These are phyloP conservation scores for Pelagophyceae sp. DNA, from an alignment of 352 stramenopile species.

Conservation along the genomic window DNA sequence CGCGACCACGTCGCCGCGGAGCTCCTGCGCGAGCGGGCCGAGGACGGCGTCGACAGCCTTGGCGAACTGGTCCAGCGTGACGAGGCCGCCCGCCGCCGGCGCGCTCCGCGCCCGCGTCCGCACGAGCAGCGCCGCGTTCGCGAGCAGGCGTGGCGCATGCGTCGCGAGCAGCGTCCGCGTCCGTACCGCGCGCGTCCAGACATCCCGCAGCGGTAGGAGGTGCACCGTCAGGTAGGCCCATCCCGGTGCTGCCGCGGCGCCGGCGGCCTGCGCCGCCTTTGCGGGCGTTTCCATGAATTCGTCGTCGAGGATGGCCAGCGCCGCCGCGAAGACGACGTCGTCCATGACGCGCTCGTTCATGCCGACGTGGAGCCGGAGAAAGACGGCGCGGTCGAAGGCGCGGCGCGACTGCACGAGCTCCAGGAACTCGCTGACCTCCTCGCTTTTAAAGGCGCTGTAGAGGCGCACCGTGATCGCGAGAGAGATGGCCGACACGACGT, in stretches of 20 bases:
- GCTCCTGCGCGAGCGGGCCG: too few species aligned
- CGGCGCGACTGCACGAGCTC: background rate
- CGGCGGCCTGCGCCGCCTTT: too few species aligned
- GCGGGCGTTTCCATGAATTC: background rate
- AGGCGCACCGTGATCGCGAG: background rate
- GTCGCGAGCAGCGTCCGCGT: too few species aligned
- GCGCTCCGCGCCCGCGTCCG: too few species aligned
- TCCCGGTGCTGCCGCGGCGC: too few species aligned
- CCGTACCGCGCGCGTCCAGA: too few species aligned
- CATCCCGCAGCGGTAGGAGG: slow-evolving; percentile 5
- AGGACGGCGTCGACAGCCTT: too few species aligned
- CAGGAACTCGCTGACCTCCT: background rate
- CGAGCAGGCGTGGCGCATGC: too few species aligned
- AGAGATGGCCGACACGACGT: background rate
- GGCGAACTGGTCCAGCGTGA: too few species aligned
- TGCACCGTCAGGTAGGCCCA: background rate
- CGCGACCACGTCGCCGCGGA: too few species aligned
- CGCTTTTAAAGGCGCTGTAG: background rate
- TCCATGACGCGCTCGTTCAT: background rate
- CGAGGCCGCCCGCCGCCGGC: too few species aligned
- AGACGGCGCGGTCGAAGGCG: background rate
- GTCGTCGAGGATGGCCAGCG: background rate
- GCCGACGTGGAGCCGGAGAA: background rate
- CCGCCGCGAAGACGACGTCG: background rate
- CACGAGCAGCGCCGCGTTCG: too few species aligned